Percentiles rank a stretch among this genome's conserved stretches.
These are phyloP conservation scores for Toxicodendron radicans DNA, from an alignment of 345 rosid genomes.

Conservation along the genomic window DNA sequence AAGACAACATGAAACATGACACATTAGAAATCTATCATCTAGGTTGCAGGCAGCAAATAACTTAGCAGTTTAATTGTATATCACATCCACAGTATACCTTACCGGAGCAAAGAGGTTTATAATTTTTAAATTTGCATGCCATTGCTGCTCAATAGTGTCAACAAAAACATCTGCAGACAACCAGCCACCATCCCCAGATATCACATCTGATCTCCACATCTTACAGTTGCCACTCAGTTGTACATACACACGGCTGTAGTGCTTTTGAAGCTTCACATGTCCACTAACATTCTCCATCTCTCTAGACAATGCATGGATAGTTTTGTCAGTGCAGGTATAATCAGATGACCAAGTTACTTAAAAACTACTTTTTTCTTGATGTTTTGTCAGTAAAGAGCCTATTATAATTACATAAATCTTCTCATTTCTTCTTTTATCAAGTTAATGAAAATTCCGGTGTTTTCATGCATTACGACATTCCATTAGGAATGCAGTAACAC, in stretches of 20 bases:
- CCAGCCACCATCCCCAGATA: constrained; percentile 90
- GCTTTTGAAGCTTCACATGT: constrained; percentile 86
- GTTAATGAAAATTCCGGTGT: background rate
- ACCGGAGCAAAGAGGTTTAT: constrained; percentile 91
- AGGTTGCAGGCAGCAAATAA: background rate
- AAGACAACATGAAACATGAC: constrained; percentile 16
- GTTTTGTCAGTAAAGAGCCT: background rate
- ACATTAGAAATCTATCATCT: constrained; percentile 12
- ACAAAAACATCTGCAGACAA: constrained; percentile 90
- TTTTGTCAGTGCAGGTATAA: too few relatives aligned
- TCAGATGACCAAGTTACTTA: too few relatives aligned
- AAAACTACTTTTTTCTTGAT: too few relatives aligned
- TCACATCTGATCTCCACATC: constrained; percentile 79
- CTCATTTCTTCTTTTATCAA: background rate
- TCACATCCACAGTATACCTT: constrained; percentile 37
- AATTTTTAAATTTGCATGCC: constrained; percentile 91
- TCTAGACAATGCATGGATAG: constrained; percentile 41
- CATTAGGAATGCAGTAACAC: too few relatives aligned
- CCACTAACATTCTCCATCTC: constrained; percentile 85
- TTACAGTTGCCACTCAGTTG: constrained; percentile 85
- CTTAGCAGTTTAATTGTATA: constrained; percentile 5
- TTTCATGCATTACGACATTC: background rate
- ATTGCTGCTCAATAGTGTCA: constrained; percentile 74
- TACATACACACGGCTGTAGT: constrained; percentile 73
- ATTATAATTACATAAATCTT: background rate